Base-by-base conservation (phyloP, 2,329 filamentous ascomycete species). In the Rhinocladiella similis region DNA sequence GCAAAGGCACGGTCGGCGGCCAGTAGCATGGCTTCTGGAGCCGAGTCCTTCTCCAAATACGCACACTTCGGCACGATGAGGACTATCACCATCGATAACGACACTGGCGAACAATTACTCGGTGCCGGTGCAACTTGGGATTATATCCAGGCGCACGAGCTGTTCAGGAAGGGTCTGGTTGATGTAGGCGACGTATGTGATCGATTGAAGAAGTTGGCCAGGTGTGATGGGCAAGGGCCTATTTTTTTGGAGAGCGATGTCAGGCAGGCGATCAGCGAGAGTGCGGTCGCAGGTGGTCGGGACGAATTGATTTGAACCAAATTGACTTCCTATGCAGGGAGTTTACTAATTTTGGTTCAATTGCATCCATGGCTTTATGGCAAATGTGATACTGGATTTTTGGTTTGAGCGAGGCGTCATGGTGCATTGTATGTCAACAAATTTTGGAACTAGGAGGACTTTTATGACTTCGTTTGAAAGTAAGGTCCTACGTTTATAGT, bases 121-220 rank as follows among this genome's bases (percentile, higher is more conserved):
- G 88, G 87, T 36, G 87, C 88, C 0, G 86, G 86, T 16, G 89
- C 90, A 1, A 88, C 91, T 0, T 97, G 93, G 93, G 92, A 97
- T 67, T 78, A 91, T 52, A 94, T 97, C 58, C 89, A 95, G 67
- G 80, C 78, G 51, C 90, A 96, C 71, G 84, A 89, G 5, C 74
- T 91, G 7, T 95, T 89, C 70, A 84, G 86, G 70, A 81, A 83
- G 46, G 91, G 91, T 0, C 77, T 90, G 18, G 86, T 97, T 22
- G 90, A 97, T 70, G 85, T 97, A 12, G 87, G 81, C 36, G 83
- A 88, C 69, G 89, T 97, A 29, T 91, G 88, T 70, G 88, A 94
- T 67, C 80, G 85, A 12, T 76, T 97, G 51, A 92, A 90, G 75
- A 79, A 81, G 16, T 76, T 83, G 66, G 89, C 90, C 16, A 84